These are phyloP conservation scores for Yamadazyma songkhlaensis DNA, from an alignment of 1,139 yeast species.

Conservation along the genomic window DNA sequence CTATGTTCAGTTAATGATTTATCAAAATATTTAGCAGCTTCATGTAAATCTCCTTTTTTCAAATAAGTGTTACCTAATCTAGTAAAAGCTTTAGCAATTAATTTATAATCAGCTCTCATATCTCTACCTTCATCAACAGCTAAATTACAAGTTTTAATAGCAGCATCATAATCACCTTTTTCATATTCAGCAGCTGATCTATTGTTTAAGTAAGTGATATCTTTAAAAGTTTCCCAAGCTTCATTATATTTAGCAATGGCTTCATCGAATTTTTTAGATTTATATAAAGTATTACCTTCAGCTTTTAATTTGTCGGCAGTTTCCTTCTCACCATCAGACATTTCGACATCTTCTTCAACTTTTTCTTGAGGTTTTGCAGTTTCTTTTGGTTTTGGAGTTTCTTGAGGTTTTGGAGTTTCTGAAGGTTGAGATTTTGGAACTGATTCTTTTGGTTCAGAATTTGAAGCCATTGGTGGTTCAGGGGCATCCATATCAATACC, in stretches of 20 bases:
- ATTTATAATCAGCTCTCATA: conserved; percentile 84
- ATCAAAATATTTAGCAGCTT: conserved; percentile 79
- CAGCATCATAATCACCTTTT: conserved; percentile 85
- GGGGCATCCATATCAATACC: conserved; percentile 73
- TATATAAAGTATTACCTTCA: conserved; percentile 84
- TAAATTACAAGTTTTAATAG: conserved; percentile 73
- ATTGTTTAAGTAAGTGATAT: conserved; percentile 92
- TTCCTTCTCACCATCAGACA: conserved; percentile 29
- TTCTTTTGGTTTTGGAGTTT: conserved; percentile 26
- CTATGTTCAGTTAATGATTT: conserved; percentile 96
- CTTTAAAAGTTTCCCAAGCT: conserved; percentile 82
- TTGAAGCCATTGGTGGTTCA: conserved; percentile 16
- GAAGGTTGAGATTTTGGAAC: conserved; percentile 18
- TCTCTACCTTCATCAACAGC: conserved; percentile 93
- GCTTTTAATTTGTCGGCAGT: conserved; percentile 79
- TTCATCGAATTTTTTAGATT: conserved; percentile 84
- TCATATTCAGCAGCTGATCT: conserved; percentile 98
- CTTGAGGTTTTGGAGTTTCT: conserved; percentile 13
- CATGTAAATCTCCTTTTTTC: conserved; percentile 68
- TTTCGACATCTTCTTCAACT: conserved; percentile 31
- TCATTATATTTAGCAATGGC: conserved; percentile 83
- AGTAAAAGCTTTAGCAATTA: conserved; percentile 89
- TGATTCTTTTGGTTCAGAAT: conserved; percentile 12
- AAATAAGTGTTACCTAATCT: conserved; percentile 83
- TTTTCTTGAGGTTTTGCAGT: conserved; percentile 14